Evolutionary conservation across 2,329 filamentous ascomycete genomes (phyloP), one percentile per base, ranked within the genome.

Genomic region (Aspergillus sergii): DNA sequence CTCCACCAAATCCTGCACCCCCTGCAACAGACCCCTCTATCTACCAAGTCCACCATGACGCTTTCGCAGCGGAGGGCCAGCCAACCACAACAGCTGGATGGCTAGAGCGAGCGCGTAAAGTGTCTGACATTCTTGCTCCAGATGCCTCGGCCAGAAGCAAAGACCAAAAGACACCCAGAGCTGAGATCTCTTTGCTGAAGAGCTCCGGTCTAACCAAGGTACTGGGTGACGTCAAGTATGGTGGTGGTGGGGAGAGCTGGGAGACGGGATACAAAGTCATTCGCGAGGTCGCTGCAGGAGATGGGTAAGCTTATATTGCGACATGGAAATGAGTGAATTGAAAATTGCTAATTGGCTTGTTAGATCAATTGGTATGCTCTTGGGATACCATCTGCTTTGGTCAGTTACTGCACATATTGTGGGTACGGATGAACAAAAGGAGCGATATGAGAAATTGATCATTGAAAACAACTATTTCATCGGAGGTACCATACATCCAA

Each of bases 361-460:
- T 14, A 83, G 81, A 0, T 88, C 85, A 0, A 79, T 90, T 36
- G 88, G 88, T 1, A 89, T 89, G 87, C 80, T 90, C 0, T 79
- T 90, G 0, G 88, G 86, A 1, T 90, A 90, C 67, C 87, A 90
- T 68, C 77, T 90, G 5, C 78, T 89, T 9, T 90, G 88, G 88
- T 86, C 84, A 0, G 86, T 82, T 0, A 89, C 85, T 0, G 86
- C 86, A 19, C 85, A 84, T 62, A 78, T 89, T 0, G 84, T 90
- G 11, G 88, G 88, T 1, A 87, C 80, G 0, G 73, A 83, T 0
- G 85, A 88, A 66, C 88, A 90, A 72, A 83, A 82, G 21, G 86
- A 88, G 16, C 83, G 83, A 21, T 74, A 81, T 1, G 83, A 88
- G 62, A 79, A 87, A 64, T 75, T 84, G 57, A 87, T 90, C 69